Percentiles rank a stretch among this genome's conserved stretches.
Conservation (phyloP, 2,329 filamentous ascomycete genomes). For the Intubia oerlemansii region DNA sequence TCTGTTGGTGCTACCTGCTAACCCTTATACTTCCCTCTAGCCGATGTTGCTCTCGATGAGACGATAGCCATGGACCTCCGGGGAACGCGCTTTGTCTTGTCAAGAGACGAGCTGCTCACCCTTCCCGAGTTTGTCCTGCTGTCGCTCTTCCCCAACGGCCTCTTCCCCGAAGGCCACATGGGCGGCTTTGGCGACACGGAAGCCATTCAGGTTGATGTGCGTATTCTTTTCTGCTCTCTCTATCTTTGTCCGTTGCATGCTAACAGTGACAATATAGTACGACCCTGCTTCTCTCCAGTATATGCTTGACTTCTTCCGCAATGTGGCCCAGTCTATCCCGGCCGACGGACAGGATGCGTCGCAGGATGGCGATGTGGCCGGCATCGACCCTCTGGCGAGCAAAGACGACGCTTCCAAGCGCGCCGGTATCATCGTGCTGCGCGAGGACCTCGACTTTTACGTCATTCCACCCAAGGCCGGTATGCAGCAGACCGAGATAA, state of each 20-base stretch:
- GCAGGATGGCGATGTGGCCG: slow-evolving; percentile 41
- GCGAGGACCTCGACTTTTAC: slow-evolving; percentile 95
- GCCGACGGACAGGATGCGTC: slow-evolving; percentile 43
- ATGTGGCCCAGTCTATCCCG: slow-evolving; percentile 93
- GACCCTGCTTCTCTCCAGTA: slow-evolving; percentile 92
- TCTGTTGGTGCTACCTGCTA: too few species aligned
- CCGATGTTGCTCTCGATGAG: slow-evolving; percentile 77
- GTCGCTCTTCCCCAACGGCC: slow-evolving; percentile 95
- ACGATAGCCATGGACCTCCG: slow-evolving; percentile 90
- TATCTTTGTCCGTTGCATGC: background rate
- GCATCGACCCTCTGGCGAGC: slow-evolving; percentile 53
- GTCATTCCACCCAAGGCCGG: slow-evolving; percentile 72
- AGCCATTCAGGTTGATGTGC: slow-evolving; percentile 80
- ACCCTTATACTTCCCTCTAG: slow-evolving; percentile 1
- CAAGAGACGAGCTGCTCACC: slow-evolving; percentile 82
- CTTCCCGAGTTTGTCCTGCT: slow-evolving; percentile 92
- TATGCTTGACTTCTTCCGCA: slow-evolving; percentile 97
- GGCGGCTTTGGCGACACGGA: slow-evolving; percentile 83
- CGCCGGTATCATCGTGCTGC: slow-evolving; percentile 88
- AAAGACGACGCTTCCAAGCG: slow-evolving; percentile 68
- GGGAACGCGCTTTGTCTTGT: slow-evolving; percentile 82
- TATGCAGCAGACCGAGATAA: slow-evolving; percentile 78
- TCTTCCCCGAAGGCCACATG: slow-evolving; percentile 92
- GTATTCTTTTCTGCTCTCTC: slow-evolving; percentile 8
- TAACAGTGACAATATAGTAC: slow-evolving; percentile 39